Percentiles rank a stretch among this genome's conserved stretches.
These are phyloP conservation scores for Clarireedia homoeocarpa DNA, from an alignment of 2,329 filamentous ascomycete genomes.

Conservation along the genomic window DNA sequence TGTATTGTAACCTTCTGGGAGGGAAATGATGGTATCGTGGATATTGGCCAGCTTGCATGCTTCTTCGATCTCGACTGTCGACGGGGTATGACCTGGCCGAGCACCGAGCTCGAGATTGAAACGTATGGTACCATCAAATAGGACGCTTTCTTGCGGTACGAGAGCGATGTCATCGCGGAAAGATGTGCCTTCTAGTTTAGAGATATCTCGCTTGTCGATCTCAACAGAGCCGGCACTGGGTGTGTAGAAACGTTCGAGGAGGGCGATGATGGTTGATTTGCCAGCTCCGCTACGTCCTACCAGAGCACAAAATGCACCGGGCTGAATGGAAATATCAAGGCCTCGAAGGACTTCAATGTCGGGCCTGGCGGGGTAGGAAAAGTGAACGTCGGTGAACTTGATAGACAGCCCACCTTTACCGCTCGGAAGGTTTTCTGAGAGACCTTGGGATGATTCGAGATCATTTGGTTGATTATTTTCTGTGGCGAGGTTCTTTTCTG, in stretches of 20 bases:
- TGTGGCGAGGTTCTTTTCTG: not conserved
- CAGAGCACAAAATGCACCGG: slow-evolving; percentile 54
- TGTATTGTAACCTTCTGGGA: slow-evolving; percentile 60
- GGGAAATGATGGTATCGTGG: slow-evolving; percentile 54
- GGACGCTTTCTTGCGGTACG: slow-evolving; percentile 49
- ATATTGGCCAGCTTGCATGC: slow-evolving; percentile 58
- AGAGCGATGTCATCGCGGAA: slow-evolving; percentile 48
- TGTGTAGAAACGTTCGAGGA: slow-evolving; percentile 44
- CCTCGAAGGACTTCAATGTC: slow-evolving; percentile 48
- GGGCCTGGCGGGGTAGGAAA: slow-evolving; percentile 58
- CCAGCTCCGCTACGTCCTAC: slow-evolving; percentile 60
- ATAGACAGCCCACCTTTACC: not conserved
- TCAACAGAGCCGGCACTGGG: slow-evolving; percentile 25
- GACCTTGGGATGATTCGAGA: not conserved
- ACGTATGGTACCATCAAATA: slow-evolving; percentile 48
- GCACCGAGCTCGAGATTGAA: slow-evolving; percentile 51
- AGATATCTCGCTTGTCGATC: slow-evolving; percentile 34
- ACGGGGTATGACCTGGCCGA: slow-evolving; percentile 45
- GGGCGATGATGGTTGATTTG: slow-evolving; percentile 57
- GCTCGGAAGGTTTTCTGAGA: not conserved
- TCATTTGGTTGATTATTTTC: not conserved
- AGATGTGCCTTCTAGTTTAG: slow-evolving; percentile 32
- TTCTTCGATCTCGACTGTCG: slow-evolving; percentile 53
- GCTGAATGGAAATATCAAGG: slow-evolving; percentile 47
- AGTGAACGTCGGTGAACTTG: slow-evolving; percentile 50